phyloP scores from a whole-genome alignment of 179 eudicot genomes.

The Carnegiea gigantea region DNA sequence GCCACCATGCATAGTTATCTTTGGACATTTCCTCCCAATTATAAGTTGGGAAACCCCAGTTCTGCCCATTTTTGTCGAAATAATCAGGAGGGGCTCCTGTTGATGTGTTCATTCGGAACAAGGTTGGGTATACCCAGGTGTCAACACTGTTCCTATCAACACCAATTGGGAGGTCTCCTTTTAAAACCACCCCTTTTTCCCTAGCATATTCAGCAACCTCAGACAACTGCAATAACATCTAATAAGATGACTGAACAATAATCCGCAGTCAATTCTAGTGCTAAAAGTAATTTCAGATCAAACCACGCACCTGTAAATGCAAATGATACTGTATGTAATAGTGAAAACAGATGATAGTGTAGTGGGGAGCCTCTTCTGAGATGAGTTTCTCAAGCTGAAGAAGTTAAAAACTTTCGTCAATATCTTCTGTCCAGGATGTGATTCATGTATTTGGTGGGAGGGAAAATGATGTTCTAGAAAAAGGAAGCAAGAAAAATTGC shows the following conservation, averaged over 20 bases:
- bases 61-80: conserved; percentile 98
- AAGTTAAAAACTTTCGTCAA: conserved; percentile 21
- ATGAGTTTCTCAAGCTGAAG: conserved; percentile 90
- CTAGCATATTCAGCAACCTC: conserved; percentile 95
- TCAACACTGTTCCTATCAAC: conserved; percentile 96
- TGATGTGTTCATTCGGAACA: conserved; percentile 95
- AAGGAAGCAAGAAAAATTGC: background rate
- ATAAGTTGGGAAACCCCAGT: conserved; percentile 98
- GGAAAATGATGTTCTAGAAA: background rate
- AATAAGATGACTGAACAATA: conserved; percentile 6
- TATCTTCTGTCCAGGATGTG: background rate
- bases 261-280: background rate
- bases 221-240: conserved; percentile 48
- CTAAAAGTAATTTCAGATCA: conserved; percentile 1
- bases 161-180: conserved; percentile 98
- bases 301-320: conserved; percentile 66
- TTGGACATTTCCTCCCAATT: conserved; percentile 99
- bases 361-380: conserved; percentile 71
- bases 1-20: conserved; percentile 99
- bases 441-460: background rate
- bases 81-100: conserved; percentile 99
- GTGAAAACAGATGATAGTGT: conserved; percentile 70
- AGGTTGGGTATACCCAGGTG: conserved; percentile 92
- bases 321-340: conserved; percentile 90
- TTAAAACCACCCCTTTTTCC: conserved; percentile 76